Base-by-base conservation (phyloP, 768 basidiomycete species). In the Hygrocybe coccinea region DNA sequence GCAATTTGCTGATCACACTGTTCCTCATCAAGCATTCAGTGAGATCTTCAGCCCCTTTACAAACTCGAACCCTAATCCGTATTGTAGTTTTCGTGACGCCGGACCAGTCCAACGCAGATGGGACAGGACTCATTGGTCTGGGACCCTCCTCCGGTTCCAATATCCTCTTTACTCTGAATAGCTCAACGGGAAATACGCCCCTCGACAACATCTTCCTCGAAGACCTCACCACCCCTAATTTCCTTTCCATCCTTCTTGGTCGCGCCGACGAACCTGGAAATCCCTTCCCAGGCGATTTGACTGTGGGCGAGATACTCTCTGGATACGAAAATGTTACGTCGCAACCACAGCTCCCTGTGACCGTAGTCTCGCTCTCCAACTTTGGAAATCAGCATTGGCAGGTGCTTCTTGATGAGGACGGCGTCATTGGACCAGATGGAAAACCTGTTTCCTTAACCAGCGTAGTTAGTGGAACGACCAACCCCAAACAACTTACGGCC, bases 191-290 rank as follows among this genome's bases (percentile, higher is more conserved):
- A 3, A 77, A 80, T 57, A 70, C 83, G 0, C 74, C 83, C 35
- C 72, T 87, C 5, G 83, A 87, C 69, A 76, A 81, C 41, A 82
- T 87, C 58, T 89, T 90, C 65, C 65, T 69, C 5, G 79, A 82
- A 59, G 76, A 88, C 63, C 68, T 70, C 8, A 71, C 79, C 17
- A 71, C 80, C 2, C 77, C 83, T 0, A 85, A 87, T 64, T 80
- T 71, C 57, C 73, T 90, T 53, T 80, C 85, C 0, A 71, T 90
- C 56, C 76, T 85, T 34, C 77, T 91, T 29, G 80, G 82, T 34
- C 81, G 89, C 21, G 71, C 76, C 8, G 69, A 78, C 56, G 85
- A 83, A 62, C 79, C 80, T 9, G 68, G 69, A 1, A 74, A 80
- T 38, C 70, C 65, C 10, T 80, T 78, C 47, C 78, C 78, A 0